Conservation (phyloP, 257 asterid species). For the Lycium ferocissimum region DNA sequence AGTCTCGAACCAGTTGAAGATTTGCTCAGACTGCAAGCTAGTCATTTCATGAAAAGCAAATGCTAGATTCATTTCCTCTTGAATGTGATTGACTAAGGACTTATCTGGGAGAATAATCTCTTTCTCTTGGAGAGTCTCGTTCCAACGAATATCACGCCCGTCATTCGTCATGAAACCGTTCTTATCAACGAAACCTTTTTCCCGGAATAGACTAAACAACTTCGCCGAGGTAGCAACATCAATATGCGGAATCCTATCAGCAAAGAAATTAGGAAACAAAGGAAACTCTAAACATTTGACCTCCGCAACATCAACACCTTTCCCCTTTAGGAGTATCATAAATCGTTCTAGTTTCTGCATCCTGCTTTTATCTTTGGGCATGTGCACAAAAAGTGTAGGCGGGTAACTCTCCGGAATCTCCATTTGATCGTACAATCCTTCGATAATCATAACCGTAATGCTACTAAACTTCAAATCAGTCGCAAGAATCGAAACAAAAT, state of each 20-base stretch:
- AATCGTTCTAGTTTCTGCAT: constrained; percentile 59
- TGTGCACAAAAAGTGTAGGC: constrained; percentile 85
- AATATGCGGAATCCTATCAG: constrained; percentile 70
- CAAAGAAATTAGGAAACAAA: constrained; percentile 60
- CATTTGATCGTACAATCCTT: constrained; percentile 71
- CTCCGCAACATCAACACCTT: constrained; percentile 73
- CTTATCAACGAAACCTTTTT: constrained; percentile 68
- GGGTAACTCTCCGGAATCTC: constrained; percentile 65
- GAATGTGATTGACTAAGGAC: constrained; percentile 71
- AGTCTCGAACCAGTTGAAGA: constrained; percentile 84
- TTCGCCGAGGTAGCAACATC: constrained; percentile 50
- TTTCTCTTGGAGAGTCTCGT: constrained; percentile 62
- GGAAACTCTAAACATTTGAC: constrained; percentile 81
- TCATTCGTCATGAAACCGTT: constrained; percentile 85
- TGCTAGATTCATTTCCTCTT: constrained; percentile 98
- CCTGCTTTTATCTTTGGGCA: constrained; percentile 87
- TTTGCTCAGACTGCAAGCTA: constrained; percentile 74
- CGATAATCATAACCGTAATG: constrained; percentile 78
- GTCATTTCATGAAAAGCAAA: constrained; percentile 97
- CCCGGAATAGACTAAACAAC: constrained; percentile 60
- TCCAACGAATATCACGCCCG: constrained; percentile 81
- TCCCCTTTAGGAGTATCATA: constrained; percentile 54
- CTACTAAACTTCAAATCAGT: constrained; percentile 54
- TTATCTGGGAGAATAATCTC: constrained; percentile 57
- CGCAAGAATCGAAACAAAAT: constrained; percentile 84